Base-by-base conservation (phyloP, 306 rosid species). In the Quercus alba region DNA sequence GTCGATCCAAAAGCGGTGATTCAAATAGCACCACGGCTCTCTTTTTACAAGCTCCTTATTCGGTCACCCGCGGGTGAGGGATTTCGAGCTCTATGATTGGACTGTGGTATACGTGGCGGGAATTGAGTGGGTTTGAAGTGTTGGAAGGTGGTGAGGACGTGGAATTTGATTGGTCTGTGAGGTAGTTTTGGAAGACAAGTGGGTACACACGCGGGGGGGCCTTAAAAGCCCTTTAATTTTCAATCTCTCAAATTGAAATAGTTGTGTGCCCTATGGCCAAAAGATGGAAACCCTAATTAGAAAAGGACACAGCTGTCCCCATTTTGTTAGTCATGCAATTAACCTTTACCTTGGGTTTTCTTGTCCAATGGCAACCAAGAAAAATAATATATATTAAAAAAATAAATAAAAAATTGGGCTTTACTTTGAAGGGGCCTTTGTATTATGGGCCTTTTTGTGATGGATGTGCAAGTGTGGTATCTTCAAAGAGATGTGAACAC, bases 1-100 rank as follows among this genome's bases (percentile, higher is more conserved):
- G 89, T 64, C 81, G 87, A 76, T 79, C 85, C 89, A 63, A 88
- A 93, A 91, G 92, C 88, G 90, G 93, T 88, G 98, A 94, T 94
- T 94, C 98, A 94, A 94, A 94, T 94, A 94, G 97, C 94, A 84
- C 92, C 87, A 87, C 90, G 85, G 86, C 86, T 89, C 89, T 79
- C 81, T 80, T 41, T 67, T 41, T 26, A 21, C 74, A 18, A 82
- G 12, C 3, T 49, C 66, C 12, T 26, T 0, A 38, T 20, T 0
- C 0, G 19, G 4, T 84, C 79, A 92, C 98, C 91, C 75, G 93
- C 89, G 3, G 97, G 92, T 91, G 38, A 82, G 61, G 38, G 78
- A 75, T 82, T 77, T 77, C 33, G 17, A 1, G 1, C 0, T n/a
- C 13, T 54, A 0, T 63, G 0, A 89, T 84, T 88, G 84, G 90